phyloP scores from a whole-genome alignment of 2,329 filamentous ascomycete genomes.

The Claviceps purpurea region DNA sequence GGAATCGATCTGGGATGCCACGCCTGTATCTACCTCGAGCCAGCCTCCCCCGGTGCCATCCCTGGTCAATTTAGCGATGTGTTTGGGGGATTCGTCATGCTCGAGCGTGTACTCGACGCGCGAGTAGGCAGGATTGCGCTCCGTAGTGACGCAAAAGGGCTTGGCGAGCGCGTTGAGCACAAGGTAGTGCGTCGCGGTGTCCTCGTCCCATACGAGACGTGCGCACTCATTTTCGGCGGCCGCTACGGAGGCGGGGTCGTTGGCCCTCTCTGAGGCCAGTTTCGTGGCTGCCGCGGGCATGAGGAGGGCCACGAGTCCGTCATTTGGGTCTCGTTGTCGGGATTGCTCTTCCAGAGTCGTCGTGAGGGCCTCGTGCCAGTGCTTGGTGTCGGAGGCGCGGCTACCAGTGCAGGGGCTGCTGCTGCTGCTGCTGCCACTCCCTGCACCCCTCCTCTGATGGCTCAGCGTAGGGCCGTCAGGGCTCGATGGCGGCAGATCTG shows the following conservation, averaged over 20 bases:
- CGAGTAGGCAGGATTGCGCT: constrained; percentile 44
- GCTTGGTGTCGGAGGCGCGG: constrained; percentile 23
- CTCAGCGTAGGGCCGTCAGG: constrained; percentile 8
- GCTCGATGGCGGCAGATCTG: constrained; percentile 7
- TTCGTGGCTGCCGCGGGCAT: constrained; percentile 54
- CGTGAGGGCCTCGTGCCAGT: constrained; percentile 44
- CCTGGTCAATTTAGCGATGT: constrained; percentile 46
- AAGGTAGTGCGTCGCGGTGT: constrained; percentile 45
- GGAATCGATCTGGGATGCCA: constrained; percentile 44
- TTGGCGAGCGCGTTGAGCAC: constrained; percentile 49
- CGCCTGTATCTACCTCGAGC: constrained; percentile 47
- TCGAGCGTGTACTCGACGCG: constrained; percentile 52
- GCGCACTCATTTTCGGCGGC: constrained; percentile 57
- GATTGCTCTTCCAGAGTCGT: constrained; percentile 45
- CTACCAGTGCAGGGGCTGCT: constrained; percentile 7
- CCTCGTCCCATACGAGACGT: constrained; percentile 57
- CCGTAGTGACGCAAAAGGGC: constrained; percentile 47
- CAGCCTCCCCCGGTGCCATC: constrained; percentile 46
- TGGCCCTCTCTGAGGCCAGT: constrained; percentile 46
- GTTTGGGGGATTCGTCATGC: constrained; percentile 47
- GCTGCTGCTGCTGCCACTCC: constrained; percentile 12
- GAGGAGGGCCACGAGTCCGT: constrained; percentile 53
- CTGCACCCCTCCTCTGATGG: constrained; percentile 9
- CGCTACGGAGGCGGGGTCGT: constrained; percentile 44
- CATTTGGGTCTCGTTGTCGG: constrained; percentile 39